Percentiles rank a stretch among this genome's conserved stretches.
phyloP scores from a whole-genome alignment of 2,329 filamentous ascomycete genomes.

The Calonectria pseudoturangicola region DNA sequence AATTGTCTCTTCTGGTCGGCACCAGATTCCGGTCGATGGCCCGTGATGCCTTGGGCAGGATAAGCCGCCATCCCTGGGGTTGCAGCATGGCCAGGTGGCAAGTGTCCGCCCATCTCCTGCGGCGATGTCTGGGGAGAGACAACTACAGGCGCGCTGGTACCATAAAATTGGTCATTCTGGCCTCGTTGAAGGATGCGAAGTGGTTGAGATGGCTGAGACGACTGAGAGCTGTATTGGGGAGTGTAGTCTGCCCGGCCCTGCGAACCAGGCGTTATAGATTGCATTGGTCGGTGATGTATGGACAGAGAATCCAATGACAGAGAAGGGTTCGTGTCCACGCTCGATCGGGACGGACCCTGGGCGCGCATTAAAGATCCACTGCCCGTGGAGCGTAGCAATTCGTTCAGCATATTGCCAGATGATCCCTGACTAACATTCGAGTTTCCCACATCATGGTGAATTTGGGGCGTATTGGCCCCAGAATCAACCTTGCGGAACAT shows the following conservation, averaged over 20 bases:
- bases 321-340: slow-evolving; percentile 41
- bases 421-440: slow-evolving; percentile 31
- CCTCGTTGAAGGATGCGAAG: slow-evolving; percentile 61
- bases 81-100: slow-evolving; percentile 41
- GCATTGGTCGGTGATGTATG: slow-evolving; percentile 42
- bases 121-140: slow-evolving; percentile 51
- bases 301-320: slow-evolving; percentile 50
- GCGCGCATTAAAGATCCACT: slow-evolving; percentile 30
- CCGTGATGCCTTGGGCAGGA: slow-evolving; percentile 38
- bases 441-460: slow-evolving; percentile 33
- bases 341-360: slow-evolving; percentile 44
- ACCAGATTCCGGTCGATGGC: slow-evolving; percentile 53
- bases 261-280: slow-evolving; percentile 41
- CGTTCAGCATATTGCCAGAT: slow-evolving; percentile 48
- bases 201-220: slow-evolving; percentile 44
- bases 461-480: slow-evolving; percentile 36
- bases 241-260: slow-evolving; percentile 44
- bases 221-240: slow-evolving; percentile 44
- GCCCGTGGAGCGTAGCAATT: slow-evolving; percentile 46
- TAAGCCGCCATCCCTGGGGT: slow-evolving; percentile 48
- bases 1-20: slow-evolving; percentile 60
- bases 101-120: slow-evolving; percentile 45
- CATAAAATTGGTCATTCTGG: slow-evolving; percentile 54
- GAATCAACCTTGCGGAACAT: slow-evolving; percentile 70
- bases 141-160: slow-evolving; percentile 33